Evolutionary conservation across 1,139 yeast genomes (phyloP).

Genomic region (Sugiyamaella japonica): DNA sequence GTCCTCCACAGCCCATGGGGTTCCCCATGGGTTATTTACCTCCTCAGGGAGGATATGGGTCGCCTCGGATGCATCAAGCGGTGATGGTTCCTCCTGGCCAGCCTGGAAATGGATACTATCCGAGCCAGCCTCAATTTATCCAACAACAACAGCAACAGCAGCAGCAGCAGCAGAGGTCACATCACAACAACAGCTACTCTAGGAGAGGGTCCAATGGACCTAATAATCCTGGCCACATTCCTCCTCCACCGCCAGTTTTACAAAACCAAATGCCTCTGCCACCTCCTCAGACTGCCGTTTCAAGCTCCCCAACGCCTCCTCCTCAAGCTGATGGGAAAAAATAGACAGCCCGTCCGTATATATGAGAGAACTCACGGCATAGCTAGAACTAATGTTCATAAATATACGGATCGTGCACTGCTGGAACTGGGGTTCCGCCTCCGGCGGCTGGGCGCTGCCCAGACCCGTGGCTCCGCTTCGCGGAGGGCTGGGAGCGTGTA

Average conservation of each 20-base stretch:
- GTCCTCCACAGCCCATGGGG: constrained; percentile 30
- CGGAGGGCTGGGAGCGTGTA: neutral
- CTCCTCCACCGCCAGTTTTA: neutral
- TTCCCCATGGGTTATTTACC: constrained; percentile 22
- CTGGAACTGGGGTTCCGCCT: too few species aligned
- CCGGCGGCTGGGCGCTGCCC: neutral
- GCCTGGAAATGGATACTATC: constrained; percentile 12
- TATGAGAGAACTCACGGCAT: neutral
- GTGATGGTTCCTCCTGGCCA: constrained; percentile 16
- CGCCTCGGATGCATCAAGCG: constrained; percentile 19
- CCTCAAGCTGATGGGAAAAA: constrained; percentile 4
- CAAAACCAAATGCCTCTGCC: constrained; percentile 2
- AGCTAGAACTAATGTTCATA: neutral
- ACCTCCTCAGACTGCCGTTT: neutral
- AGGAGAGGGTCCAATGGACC: constrained; percentile 13
- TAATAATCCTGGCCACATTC: neutral
- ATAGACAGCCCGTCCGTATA: neutral
- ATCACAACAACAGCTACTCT: constrained; percentile 4
- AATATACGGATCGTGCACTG: neutral
- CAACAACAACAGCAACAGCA: constrained; percentile 3
- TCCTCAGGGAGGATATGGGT: constrained; percentile 18
- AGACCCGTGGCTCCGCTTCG: neutral
- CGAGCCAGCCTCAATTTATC: constrained; percentile 14
- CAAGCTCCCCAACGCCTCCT: constrained; percentile 1
- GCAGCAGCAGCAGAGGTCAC: neutral